Percentiles rank a stretch among this genome's conserved stretches.
These are phyloP conservation scores for Cryptomeria japonica DNA, from an alignment of 75 land plant species.

Conservation along the genomic window DNA sequence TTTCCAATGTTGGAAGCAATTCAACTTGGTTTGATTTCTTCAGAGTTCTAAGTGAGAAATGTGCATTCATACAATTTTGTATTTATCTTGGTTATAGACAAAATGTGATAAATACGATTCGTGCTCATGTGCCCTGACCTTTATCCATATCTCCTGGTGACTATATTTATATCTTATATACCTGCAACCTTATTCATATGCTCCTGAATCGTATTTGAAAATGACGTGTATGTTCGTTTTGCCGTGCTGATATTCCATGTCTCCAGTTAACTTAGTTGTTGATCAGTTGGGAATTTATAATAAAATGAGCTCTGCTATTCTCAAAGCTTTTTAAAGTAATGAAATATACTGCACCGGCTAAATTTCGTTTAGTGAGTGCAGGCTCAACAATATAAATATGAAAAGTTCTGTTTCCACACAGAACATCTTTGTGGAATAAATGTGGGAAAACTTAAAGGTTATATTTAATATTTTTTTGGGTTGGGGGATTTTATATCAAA, in stretches of 20 bases:
- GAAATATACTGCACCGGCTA: neutral
- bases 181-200: neutral
- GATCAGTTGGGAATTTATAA: neutral
- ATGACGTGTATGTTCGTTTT: neutral
- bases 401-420: neutral
- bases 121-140: neutral
- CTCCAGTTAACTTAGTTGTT: neutral
- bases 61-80: neutral
- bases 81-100: neutral
- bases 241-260: neutral
- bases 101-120: neutral
- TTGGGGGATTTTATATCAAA: too few relatives aligned
- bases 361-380: neutral
- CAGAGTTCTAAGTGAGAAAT: neutral
- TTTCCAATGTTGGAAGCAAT: neutral
- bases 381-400: neutral
- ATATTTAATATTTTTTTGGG: too few relatives aligned
- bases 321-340: neutral
- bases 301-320: neutral
- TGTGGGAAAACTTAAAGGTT: neutral
- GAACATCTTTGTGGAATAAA: neutral
- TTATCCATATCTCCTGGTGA: neutral
- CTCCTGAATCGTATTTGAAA: neutral
- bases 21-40: neutral
- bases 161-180: neutral